A percentile compares a stretch with the other conserved stretches of the same genome.
These are phyloP conservation scores for Parastagonospora avenae DNA, from an alignment of 2,329 filamentous ascomycete genomes.

Conservation along the genomic window DNA sequence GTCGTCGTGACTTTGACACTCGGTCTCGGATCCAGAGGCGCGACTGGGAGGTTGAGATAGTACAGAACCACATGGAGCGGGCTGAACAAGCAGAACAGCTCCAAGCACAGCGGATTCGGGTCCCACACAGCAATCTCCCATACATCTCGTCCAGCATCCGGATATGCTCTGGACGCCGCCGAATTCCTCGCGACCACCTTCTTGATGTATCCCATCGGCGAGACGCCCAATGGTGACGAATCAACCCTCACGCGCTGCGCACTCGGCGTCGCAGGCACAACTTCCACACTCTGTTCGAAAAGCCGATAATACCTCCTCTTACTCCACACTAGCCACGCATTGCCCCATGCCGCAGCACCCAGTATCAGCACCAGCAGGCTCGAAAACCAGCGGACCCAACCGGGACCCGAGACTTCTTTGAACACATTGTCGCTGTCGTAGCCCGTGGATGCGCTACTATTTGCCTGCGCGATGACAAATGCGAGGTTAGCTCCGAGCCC, in stretches of 20 bases:
- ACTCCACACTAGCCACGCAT: slow-evolving; percentile 81
- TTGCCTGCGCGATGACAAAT: slow-evolving; percentile 83
- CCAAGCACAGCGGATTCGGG: slow-evolving; percentile 80
- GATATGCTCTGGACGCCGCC: slow-evolving; percentile 83
- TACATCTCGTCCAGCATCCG: slow-evolving; percentile 81
- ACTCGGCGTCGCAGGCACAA: slow-evolving; percentile 77
- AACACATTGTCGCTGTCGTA: slow-evolving; percentile 80
- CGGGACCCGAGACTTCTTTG: slow-evolving; percentile 56
- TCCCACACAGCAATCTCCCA: slow-evolving; percentile 97
- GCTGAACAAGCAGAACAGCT: slow-evolving; percentile 88
- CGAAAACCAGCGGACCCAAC: slow-evolving; percentile 72
- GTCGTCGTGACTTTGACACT: slow-evolving; percentile 86
- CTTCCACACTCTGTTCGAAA: slow-evolving; percentile 85
- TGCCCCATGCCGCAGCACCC: slow-evolving; percentile 68
- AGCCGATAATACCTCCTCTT: slow-evolving; percentile 86
- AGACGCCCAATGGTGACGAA: slow-evolving; percentile 76
- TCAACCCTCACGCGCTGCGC: slow-evolving; percentile 88
- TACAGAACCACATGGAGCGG: slow-evolving; percentile 93
- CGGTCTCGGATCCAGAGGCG: slow-evolving; percentile 75
- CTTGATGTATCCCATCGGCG: slow-evolving; percentile 76
- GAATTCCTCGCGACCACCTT: slow-evolving; percentile 67
- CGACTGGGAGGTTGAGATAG: slow-evolving; percentile 82
- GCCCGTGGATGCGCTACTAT: slow-evolving; percentile 59
- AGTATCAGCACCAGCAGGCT: slow-evolving; percentile 73
- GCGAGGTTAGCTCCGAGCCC: slow-evolving; percentile 77